These are phyloP conservation scores for Cadophora sp. DNA, from an alignment of 2,329 filamentous ascomycete genomes.

Conservation along the genomic window DNA sequence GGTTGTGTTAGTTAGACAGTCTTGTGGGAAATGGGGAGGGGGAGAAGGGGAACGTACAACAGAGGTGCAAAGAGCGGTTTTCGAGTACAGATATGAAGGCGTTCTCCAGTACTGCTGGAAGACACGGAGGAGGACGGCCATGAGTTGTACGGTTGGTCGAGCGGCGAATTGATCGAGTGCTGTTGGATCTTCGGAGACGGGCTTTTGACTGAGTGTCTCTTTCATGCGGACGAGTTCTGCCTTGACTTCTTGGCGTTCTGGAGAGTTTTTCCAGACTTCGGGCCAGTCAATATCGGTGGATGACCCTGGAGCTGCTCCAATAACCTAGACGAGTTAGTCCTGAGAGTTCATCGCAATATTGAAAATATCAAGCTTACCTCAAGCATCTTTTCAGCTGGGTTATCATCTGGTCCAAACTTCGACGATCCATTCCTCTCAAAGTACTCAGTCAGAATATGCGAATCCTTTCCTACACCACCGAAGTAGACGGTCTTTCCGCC, in stretches of 20 bases:
- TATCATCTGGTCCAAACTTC: slow-evolving; percentile 70
- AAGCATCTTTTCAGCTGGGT: slow-evolving; percentile 85
- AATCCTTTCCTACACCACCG: slow-evolving; percentile 77
- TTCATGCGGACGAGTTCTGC: slow-evolving; percentile 62
- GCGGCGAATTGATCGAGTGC: slow-evolving; percentile 66
- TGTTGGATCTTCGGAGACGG: slow-evolving; percentile 37
- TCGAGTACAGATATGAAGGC: slow-evolving; percentile 61
- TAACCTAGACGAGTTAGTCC: slow-evolving; percentile 41
- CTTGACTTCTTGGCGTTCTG: slow-evolving; percentile 49
- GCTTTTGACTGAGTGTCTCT: slow-evolving; percentile 47
- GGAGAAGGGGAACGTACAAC: slow-evolving; percentile 47
- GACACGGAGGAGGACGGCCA: slow-evolving; percentile 60
- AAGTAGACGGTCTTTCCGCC: slow-evolving; percentile 84
- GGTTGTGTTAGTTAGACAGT: slow-evolving; percentile 14
- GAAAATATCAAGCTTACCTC: slow-evolving; percentile 42
- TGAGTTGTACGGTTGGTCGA: slow-evolving; percentile 62
- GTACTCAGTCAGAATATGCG: slow-evolving; percentile 71
- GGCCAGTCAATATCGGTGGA: slow-evolving; percentile 68
- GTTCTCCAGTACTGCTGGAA: slow-evolving; percentile 73
- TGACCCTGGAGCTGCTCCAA: slow-evolving; percentile 69
- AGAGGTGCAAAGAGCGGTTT: slow-evolving; percentile 39
- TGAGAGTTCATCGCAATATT: no score
- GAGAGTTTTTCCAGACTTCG: slow-evolving; percentile 63
- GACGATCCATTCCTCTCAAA: slow-evolving; percentile 76
- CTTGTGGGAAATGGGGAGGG: not conserved